Conservation (phyloP, 139 green algal genomes). For the Yamagishiella unicocca region DNA sequence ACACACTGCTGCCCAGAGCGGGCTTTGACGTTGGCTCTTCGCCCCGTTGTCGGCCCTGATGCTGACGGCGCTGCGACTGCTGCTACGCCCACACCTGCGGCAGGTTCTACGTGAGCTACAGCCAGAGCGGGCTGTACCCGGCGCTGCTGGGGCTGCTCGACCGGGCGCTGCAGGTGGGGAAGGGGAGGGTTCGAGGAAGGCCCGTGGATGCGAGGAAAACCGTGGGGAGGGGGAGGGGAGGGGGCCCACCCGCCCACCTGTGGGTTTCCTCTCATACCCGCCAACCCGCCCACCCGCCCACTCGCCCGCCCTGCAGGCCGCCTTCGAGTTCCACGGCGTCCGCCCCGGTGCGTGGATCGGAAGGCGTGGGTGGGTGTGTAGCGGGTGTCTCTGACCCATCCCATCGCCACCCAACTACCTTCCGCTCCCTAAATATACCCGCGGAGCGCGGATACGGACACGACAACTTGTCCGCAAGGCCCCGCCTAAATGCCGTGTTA, state of each 20-base stretch:
- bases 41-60: no score
- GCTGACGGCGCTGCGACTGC: no score
- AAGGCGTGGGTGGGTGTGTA: not conserved
- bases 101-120: constrained; percentile 65
- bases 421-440: no score
- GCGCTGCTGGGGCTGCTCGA: constrained; percentile 59
- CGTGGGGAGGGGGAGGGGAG: constrained; percentile 42
- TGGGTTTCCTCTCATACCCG: not conserved
- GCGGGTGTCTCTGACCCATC: not conserved
- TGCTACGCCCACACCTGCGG: no score
- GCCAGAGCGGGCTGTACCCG: constrained; percentile 60
- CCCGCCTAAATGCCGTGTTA: no score
- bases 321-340: constrained; percentile 54
- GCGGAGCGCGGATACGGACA: no score
- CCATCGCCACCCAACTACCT: no score
- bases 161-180: constrained; percentile 61
- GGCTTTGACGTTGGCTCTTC: no score
- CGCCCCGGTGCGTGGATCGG: not conserved
- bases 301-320: constrained; percentile 5
- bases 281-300: not conserved
- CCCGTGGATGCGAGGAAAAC: not conserved
- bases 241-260: constrained; percentile 24
- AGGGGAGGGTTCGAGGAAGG: not conserved
- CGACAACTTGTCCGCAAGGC: no score
- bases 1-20: no score